A percentile compares a stretch with the other conserved stretches of the same genome.
phyloP scores from a whole-genome alignment of 2,329 filamentous ascomycete species.

The Diaporthe sp. region DNA sequence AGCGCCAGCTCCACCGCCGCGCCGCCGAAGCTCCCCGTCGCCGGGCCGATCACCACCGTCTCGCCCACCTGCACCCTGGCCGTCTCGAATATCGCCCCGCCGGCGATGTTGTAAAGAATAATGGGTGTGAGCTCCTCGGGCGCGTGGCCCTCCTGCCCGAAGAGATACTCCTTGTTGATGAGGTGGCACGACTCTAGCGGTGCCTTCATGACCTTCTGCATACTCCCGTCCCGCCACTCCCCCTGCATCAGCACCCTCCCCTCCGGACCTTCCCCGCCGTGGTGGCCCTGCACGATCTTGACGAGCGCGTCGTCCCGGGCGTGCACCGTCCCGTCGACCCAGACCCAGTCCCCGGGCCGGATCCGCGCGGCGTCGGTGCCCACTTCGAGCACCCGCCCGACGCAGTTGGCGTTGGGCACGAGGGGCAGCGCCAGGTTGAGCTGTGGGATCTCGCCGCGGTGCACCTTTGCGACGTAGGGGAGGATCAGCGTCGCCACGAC shows the following conservation, averaged over 20 bases:
- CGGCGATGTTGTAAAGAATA: slow-evolving; percentile 36
- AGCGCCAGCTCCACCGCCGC: slow-evolving; percentile 56
- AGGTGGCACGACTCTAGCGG: slow-evolving; percentile 47
- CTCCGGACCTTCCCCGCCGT: neutral
- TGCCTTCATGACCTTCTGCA: slow-evolving; percentile 23
- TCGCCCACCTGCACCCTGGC: slow-evolving; percentile 56
- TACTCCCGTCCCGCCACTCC: slow-evolving; percentile 34
- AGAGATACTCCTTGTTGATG: slow-evolving; percentile 44
- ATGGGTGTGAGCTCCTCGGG: slow-evolving; percentile 52
- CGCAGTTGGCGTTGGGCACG: slow-evolving; percentile 51
- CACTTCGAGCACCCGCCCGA: slow-evolving; percentile 53
- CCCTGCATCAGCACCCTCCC: slow-evolving; percentile 21
- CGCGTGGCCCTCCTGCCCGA: slow-evolving; percentile 49
- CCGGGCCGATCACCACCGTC: slow-evolving; percentile 58
- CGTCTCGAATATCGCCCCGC: slow-evolving; percentile 47
- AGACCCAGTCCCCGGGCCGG: neutral
- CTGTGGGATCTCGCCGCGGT: slow-evolving; percentile 41
- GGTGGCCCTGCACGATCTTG: slow-evolving; percentile 22
- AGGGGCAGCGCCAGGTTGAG: slow-evolving; percentile 49
- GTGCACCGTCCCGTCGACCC: slow-evolving; percentile 7
- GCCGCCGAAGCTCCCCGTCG: slow-evolving; percentile 59
- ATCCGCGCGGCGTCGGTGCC: slow-evolving; percentile 50
- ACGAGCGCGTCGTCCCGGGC: neutral
- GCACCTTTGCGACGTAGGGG: neutral
- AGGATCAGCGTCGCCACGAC: slow-evolving; percentile 15